Conservation (phyloP, 2,329 filamentous ascomycete genomes). For the Trichoderma harzianum region DNA sequence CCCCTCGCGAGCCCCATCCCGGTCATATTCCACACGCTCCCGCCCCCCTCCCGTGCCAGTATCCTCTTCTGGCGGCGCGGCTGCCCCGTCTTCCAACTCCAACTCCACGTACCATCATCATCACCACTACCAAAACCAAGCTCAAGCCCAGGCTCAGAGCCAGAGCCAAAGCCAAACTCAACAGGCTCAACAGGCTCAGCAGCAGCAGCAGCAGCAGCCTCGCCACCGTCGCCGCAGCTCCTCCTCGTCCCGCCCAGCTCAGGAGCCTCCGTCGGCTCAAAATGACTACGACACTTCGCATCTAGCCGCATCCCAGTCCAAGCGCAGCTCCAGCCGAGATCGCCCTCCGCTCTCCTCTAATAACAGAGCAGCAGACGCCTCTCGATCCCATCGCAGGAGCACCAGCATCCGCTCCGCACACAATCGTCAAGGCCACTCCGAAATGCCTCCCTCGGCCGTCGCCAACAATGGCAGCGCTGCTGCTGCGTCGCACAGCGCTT, state of each 20-base stretch:
- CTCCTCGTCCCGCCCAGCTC: constrained; percentile 41
- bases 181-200: constrained; percentile 20
- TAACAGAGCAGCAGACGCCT: constrained; percentile 42
- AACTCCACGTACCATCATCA: constrained; percentile 16
- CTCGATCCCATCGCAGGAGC: constrained; percentile 43
- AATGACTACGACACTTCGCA: constrained; percentile 72
- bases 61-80: constrained; percentile 23
- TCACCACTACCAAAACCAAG: constrained; percentile 8
- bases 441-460: constrained; percentile 50
- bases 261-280: constrained; percentile 48
- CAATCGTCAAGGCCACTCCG: constrained; percentile 35
- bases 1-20: constrained; percentile 31
- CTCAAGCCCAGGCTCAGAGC: background rate
- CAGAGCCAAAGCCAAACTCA: background rate
- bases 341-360: constrained; percentile 40
- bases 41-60: constrained; percentile 26
- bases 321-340: constrained; percentile 65
- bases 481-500: constrained; percentile 45
- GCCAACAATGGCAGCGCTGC: constrained; percentile 53
- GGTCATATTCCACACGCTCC: constrained; percentile 36
- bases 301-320: constrained; percentile 56
- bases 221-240: constrained; percentile 40
- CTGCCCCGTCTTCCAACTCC: constrained; percentile 23
- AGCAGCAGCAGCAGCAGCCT: constrained; percentile 24
- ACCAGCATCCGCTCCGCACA: constrained; percentile 51